A percentile compares a stretch with the other conserved stretches of the same genome.
Evolutionary conservation across 192 early-diverging fungal species (phyloP).

Genomic region (Mortierella alpina): DNA sequence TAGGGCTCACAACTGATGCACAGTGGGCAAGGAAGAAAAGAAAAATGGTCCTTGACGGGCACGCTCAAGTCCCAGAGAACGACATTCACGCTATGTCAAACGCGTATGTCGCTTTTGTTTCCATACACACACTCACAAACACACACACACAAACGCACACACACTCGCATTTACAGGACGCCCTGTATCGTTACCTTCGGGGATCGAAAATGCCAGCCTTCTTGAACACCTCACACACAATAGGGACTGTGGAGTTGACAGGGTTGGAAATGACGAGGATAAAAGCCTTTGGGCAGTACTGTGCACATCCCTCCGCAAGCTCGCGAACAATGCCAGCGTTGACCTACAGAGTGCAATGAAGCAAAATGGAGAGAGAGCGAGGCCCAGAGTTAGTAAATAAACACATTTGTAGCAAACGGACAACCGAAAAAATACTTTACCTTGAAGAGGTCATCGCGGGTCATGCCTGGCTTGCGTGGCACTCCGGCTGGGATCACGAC

Average conservation of each 20-base stretch:
- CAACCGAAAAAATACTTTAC: conserved; percentile 16
- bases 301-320: conserved; percentile 83
- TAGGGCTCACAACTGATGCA: neutral
- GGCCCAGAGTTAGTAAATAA: neutral
- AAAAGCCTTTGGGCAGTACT: conserved; percentile 85
- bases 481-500: conserved; percentile 97
- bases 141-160: no score
- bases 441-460: conserved; percentile 98
- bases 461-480: conserved; percentile 98
- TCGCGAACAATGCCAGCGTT: conserved; percentile 94
- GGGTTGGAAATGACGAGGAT: conserved; percentile 94
- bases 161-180: no score
- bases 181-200: conserved; percentile 50
- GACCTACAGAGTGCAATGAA: conserved; percentile 65
- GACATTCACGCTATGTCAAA: no score
- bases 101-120: no score
- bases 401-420: neutral
- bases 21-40: neutral
- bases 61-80: no score
- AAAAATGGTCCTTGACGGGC: neutral
- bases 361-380: neutral
- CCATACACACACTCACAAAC: no score
- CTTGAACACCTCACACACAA: conserved; percentile 93
- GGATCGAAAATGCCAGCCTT: conserved; percentile 89
- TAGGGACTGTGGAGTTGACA: conserved; percentile 99